phyloP scores from a whole-genome alignment of 768 basidiomycete species.

The Lepiota brunneoincarnata region DNA sequence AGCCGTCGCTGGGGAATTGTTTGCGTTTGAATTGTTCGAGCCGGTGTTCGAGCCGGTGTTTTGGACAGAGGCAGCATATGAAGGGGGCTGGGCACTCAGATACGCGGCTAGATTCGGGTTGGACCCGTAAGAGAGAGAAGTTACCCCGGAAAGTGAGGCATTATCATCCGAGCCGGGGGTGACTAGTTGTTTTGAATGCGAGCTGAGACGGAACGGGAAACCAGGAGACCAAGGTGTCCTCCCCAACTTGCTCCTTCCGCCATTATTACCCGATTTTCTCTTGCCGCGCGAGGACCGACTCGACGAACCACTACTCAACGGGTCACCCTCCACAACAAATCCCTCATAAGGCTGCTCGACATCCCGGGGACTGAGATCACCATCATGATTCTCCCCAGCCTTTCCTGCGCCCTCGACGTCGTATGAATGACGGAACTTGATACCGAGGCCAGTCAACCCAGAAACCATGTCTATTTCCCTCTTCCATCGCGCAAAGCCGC shows the following conservation, averaged over 20 bases:
- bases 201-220: slow-evolving; percentile 4
- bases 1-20: background rate
- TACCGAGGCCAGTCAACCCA: slow-evolving; percentile 32
- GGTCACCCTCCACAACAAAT: slow-evolving; percentile 11
- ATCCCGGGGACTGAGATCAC: slow-evolving; percentile 26
- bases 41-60: slow-evolving; percentile 11
- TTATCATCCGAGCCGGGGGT: background rate
- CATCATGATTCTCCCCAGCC: slow-evolving; percentile 13
- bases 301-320: slow-evolving; percentile 3
- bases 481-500: slow-evolving; percentile 44
- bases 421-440: slow-evolving; percentile 41
- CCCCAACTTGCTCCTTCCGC: background rate
- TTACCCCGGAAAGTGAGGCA: slow-evolving; percentile 7
- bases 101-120: slow-evolving; percentile 16
- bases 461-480: slow-evolving; percentile 34
- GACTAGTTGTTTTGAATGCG: background rate
- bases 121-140: slow-evolving; percentile 23
- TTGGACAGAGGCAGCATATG: slow-evolving; percentile 25
- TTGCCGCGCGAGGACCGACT: slow-evolving; percentile 1
- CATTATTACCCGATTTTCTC: background rate
- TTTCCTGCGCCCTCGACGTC: slow-evolving; percentile 21
- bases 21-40: slow-evolving; percentile 1
- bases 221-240: background rate
- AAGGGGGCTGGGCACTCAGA: slow-evolving; percentile 24
- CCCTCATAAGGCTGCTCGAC: slow-evolving; percentile 15